Percentiles rank a stretch among this genome's conserved stretches.
These are phyloP conservation scores for Zasmidium citrigriseum DNA, from an alignment of 2,329 filamentous ascomycete genomes.

Conservation along the genomic window DNA sequence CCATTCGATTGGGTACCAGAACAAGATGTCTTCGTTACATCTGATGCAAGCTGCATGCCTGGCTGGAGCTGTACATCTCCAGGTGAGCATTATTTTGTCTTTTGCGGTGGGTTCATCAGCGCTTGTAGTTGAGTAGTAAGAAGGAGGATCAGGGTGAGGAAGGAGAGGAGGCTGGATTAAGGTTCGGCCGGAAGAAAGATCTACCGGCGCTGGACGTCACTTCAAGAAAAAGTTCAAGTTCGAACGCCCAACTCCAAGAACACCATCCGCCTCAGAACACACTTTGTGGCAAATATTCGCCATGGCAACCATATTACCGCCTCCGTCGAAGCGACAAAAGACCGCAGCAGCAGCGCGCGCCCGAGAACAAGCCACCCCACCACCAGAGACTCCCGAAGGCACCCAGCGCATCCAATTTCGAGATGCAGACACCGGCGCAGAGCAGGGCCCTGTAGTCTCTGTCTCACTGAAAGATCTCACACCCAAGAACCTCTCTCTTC, in stretches of 20 bases:
- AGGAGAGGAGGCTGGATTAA: not conserved
- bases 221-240: not conserved
- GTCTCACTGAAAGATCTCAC: slow-evolving; percentile 82
- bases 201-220: not conserved
- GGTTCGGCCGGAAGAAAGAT: not conserved
- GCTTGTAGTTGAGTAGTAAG: not conserved
- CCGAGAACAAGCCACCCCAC: slow-evolving; percentile 69
- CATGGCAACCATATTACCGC: slow-evolving; percentile 83
- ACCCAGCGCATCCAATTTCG: slow-evolving; percentile 74
- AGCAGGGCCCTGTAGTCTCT: slow-evolving; percentile 69
- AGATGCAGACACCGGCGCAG: slow-evolving; percentile 71
- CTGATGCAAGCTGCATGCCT: too few relatives aligned
- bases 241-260: not conserved
- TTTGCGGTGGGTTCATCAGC: too few relatives aligned
- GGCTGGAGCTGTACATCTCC: too few relatives aligned
- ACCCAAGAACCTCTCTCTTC: slow-evolving; percentile 83
- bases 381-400: slow-evolving; percentile 64
- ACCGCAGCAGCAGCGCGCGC: slow-evolving; percentile 72
- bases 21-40: too few relatives aligned
- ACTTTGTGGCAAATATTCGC: too few relatives aligned
- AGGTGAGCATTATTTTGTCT: too few relatives aligned
- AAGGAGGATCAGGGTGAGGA: not conserved
- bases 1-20: too few relatives aligned
- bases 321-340: slow-evolving; percentile 84
- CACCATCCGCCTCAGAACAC: not conserved